Evolutionary conservation across 768 basidiomycete species (phyloP).

Genomic region (Amanita molliuscula): DNA sequence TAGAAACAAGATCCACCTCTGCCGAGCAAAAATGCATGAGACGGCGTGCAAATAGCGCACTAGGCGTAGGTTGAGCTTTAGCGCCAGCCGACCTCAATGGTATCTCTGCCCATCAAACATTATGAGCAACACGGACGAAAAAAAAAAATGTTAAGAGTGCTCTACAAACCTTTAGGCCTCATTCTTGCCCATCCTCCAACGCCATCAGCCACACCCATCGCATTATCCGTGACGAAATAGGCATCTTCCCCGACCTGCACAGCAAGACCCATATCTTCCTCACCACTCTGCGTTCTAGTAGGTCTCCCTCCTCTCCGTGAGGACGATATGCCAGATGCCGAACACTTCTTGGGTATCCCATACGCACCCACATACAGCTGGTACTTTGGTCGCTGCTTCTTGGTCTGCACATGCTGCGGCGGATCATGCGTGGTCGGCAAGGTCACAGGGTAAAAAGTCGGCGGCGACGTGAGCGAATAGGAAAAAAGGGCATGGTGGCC

Average conservation of each 20-base stretch:
- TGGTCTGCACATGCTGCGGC: conserved; percentile 15
- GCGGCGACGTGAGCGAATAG: conserved; percentile 27
- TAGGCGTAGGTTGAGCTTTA: conserved; percentile 20
- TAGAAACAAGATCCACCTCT: conserved; percentile 30
- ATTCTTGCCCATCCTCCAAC: conserved; percentile 81
- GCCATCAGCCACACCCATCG: conserved; percentile 92
- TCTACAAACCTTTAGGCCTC: conserved; percentile 22
- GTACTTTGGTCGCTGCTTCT: conserved; percentile 23
- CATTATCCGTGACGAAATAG: conserved; percentile 73
- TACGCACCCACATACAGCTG: conserved; percentile 72
- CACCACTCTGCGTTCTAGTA: conserved; percentile 17
- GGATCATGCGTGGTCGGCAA: conserved; percentile 16
- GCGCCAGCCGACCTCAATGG: conserved; percentile 10
- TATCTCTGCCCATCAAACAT: neutral
- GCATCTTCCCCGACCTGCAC: conserved; percentile 90
- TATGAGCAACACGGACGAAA: neutral
- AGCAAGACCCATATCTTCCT: conserved; percentile 32
- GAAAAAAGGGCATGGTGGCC: conserved; percentile 7
- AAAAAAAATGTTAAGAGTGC: neutral
- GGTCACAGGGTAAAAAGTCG: conserved; percentile 18
- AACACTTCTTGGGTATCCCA: conserved; percentile 64
- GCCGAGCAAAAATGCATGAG: conserved; percentile 81
- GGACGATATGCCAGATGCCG: conserved; percentile 9
- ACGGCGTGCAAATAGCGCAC: conserved; percentile 59
- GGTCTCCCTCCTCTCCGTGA: conserved; percentile 13